Evolutionary conservation across 306 rosid genomes (phyloP), one percentile per base, ranked within the genome.

Genomic region (Malus orientalis): DNA sequence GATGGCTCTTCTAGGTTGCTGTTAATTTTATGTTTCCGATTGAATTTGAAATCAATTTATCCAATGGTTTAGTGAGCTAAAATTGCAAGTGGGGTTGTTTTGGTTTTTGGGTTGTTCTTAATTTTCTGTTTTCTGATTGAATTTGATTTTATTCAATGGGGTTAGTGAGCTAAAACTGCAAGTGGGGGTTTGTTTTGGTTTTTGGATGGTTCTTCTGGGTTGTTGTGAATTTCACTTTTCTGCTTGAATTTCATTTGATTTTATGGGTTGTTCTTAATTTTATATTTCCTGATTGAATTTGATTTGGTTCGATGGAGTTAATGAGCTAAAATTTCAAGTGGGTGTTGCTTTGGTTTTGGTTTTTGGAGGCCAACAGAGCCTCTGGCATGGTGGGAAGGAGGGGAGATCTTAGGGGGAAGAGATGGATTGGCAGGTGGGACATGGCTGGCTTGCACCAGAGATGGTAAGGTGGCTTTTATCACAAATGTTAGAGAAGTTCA

Each of bases 371-470:
- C 90, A 10, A 89, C 97, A 1, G 74, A 82, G 45, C 71, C 89
- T 5, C 65, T 92, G 85, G 81, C 76, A 8, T 92, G 97, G 97
- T 92, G 97, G 98, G 75, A 44, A 14, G 92, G 84, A 4, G 83
- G 74, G 67, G 73, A 67, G 4, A 76, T 89, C 1, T 78, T 90
- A 85, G 97, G 93, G 5, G 98, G 96, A n/a, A 85, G 79, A 76
- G 96, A 94, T 60, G 83, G 5, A 8, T 15, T 81, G 6, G 91
- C 86, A 22, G 93, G 93, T 6, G 98, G 97, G 60, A 95, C 98
- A 1, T 92, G 98, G 97, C 57, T 90, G 81, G 91, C 87, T 78
- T 87, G 83, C 22, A 42, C 79, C 8, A 81, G 81, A 73, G 68
- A 78, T 44, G 98, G 97, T 0, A 84, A 81, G 70, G 65, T 90